Percentiles rank a stretch among this genome's conserved stretches.
Evolutionary conservation across 441 rosid species (phyloP).

Genomic region (Biscutella laevigata): DNA sequence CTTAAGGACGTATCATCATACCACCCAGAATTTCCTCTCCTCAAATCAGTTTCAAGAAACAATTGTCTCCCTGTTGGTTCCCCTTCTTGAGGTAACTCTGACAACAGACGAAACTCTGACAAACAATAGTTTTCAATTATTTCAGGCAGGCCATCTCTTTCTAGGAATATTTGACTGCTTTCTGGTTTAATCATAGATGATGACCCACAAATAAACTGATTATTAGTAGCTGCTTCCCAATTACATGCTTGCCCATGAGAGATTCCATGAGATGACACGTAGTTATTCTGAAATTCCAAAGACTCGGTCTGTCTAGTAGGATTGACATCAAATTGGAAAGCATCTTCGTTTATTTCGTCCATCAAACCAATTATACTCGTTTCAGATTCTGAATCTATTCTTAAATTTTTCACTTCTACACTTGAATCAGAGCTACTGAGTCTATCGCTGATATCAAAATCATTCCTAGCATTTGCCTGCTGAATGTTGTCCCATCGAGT

Average conservation of each 20-base stretch:
- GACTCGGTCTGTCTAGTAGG: constrained; percentile 33
- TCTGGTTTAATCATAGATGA: constrained; percentile 35
- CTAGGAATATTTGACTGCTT: constrained; percentile 46
- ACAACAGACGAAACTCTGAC: constrained; percentile 43
- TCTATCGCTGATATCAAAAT: constrained; percentile 30
- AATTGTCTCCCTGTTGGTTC: constrained; percentile 32
- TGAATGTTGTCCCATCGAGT: constrained; percentile 68
- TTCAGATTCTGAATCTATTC: constrained; percentile 29
- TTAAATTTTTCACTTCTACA: constrained; percentile 34
- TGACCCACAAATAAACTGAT: constrained; percentile 36
- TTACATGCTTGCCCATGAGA: constrained; percentile 38
- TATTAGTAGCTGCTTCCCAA: constrained; percentile 31
- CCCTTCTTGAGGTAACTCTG: constrained; percentile 51
- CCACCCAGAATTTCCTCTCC: constrained; percentile 70
- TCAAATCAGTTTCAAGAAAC: constrained; percentile 39
- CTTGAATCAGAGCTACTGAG: constrained; percentile 28
- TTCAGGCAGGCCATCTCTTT: constrained; percentile 51
- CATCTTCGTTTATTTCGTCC: constrained; percentile 80
- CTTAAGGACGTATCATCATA: constrained; percentile 49
- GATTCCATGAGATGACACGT: constrained; percentile 33
- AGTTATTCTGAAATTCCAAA: constrained; percentile 31
- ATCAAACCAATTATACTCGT: constrained; percentile 47
- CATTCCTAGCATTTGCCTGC: constrained; percentile 42
- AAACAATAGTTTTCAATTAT: constrained; percentile 77
- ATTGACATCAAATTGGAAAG: constrained; percentile 48